These are phyloP conservation scores for Vitis rotundifolia DNA, from an alignment of 164 flowering plant genomes.

Conservation along the genomic window DNA sequence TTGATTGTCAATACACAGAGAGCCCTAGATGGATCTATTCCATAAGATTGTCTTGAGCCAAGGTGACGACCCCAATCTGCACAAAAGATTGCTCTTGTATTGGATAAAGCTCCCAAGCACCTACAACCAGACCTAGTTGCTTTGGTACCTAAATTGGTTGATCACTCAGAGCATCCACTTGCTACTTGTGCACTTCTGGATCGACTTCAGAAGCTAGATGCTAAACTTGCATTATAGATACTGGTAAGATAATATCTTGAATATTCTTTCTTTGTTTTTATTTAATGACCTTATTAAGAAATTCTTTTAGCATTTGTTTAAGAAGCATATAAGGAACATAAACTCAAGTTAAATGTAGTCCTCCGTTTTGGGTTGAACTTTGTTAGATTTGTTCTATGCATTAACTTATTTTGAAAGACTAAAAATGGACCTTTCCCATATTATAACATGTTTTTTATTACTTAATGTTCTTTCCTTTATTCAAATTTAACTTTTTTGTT, in stretches of 20 bases:
- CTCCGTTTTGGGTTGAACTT: too few species aligned
- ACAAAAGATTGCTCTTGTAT: slow-evolving; percentile 58
- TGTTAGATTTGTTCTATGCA: slow-evolving; percentile 27
- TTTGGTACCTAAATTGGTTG: slow-evolving; percentile 92
- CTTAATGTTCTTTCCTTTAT: not conserved
- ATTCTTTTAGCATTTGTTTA: not conserved
- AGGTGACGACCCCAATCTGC: slow-evolving; percentile 65
- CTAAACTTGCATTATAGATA: slow-evolving; percentile 67
- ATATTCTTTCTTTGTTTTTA: not conserved
- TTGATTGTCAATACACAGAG: slow-evolving; percentile 66
- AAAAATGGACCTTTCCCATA: not conserved
- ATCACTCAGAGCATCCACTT: slow-evolving; percentile 89
- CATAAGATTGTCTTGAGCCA: slow-evolving; percentile 70
- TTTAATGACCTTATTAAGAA: not conserved
- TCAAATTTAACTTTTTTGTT: slow-evolving; percentile 8
- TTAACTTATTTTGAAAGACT: not conserved
- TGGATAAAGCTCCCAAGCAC: slow-evolving; percentile 75
- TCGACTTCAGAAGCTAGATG: slow-evolving; percentile 79
- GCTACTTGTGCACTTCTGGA: slow-evolving; percentile 93
- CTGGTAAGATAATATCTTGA: slow-evolving; percentile 61
- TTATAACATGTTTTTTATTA: slow-evolving; percentile 5
- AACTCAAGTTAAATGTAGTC: too few species aligned
- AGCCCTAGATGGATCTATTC: slow-evolving; percentile 65
- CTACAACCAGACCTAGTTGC: slow-evolving; percentile 85
- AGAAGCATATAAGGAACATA: too few species aligned